Conservation (phyloP, 495 filamentous ascomycete species). For the Penicillium riverlandense region DNA sequence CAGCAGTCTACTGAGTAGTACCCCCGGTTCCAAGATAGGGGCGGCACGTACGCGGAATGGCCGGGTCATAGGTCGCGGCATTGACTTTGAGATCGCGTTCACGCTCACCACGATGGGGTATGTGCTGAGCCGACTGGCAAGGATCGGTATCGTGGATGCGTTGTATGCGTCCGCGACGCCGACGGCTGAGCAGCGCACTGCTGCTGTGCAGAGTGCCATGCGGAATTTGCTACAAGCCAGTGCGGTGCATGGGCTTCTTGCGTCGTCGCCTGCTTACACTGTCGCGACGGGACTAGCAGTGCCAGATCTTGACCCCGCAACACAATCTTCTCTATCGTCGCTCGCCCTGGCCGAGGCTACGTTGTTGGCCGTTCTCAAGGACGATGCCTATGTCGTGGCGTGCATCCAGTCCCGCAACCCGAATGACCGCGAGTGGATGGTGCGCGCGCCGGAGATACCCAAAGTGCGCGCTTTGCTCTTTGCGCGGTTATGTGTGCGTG, state of each 20-base stretch:
- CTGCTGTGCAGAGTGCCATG: constrained; percentile 67
- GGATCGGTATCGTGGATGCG: constrained; percentile 43
- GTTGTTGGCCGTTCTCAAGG: constrained; percentile 80
- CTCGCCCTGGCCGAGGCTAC: constrained; percentile 84
- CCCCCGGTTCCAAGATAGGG: neutral
- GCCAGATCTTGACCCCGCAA: constrained; percentile 56
- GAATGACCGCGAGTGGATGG: constrained; percentile 88
- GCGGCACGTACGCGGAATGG: constrained; percentile 15
- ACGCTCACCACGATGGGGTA: constrained; percentile 68
- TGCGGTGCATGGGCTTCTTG: constrained; percentile 66
- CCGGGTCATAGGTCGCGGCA: constrained; percentile 59
- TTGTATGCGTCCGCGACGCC: constrained; percentile 55
- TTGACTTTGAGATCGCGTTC: constrained; percentile 81
- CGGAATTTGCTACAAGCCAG: constrained; percentile 71
- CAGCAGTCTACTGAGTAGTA: constrained; percentile 2
- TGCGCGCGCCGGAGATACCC: constrained; percentile 73
- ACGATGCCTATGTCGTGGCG: constrained; percentile 81
- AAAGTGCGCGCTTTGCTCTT: constrained; percentile 85
- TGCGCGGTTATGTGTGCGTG: constrained; percentile 74
- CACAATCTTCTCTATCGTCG: constrained; percentile 62
- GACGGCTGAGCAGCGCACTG: constrained; percentile 54
- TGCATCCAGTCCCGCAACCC: constrained; percentile 70
- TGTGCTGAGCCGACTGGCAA: constrained; percentile 62
- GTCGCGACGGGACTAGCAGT: constrained; percentile 8
- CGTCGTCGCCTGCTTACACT: constrained; percentile 24